phyloP scores from a whole-genome alignment of 768 basidiomycete species.

The Collybia sordida region DNA sequence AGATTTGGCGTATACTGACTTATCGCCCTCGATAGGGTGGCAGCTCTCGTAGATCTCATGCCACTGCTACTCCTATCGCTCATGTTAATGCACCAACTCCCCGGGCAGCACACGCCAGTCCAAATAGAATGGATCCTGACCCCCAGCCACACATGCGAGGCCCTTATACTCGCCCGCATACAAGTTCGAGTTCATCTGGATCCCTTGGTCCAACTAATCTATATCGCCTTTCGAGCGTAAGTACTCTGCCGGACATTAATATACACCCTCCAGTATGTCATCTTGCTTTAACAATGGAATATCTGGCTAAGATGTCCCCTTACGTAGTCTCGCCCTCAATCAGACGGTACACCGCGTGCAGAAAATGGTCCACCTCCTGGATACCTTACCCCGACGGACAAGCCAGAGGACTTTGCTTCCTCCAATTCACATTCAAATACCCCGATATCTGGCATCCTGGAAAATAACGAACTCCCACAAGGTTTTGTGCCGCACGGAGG shows the following conservation, averaged over 20 bases:
- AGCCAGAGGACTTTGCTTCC: not conserved
- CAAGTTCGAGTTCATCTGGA: conserved; percentile 24
- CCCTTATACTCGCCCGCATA: conserved; percentile 18
- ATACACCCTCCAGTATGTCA: conserved; percentile 37
- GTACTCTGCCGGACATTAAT: conserved; percentile 28
- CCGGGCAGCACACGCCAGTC: conserved; percentile 8
- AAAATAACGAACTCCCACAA: not conserved
- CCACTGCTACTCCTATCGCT: conserved; percentile 6
- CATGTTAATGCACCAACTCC: not conserved
- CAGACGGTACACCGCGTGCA: not conserved
- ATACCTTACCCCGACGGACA: not conserved
- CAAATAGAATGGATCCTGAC: conserved; percentile 1
- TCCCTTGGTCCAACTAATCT: conserved; percentile 13
- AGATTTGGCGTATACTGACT: not conserved
- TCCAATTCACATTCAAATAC: not conserved
- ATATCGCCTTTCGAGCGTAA: conserved; percentile 14
- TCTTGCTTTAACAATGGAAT: not conserved
- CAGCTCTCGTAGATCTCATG: conserved; percentile 15
- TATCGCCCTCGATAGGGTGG: conserved; percentile 6
- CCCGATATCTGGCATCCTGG: not conserved
- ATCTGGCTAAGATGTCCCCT: not conserved
- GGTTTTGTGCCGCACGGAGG: not conserved
- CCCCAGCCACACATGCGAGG: conserved; percentile 14
- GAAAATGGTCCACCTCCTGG: not conserved
- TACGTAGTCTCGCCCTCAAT: conserved; percentile 7